phyloP scores from a whole-genome alignment of 2,329 filamentous ascomycete genomes.

The Cadophora sp. region DNA sequence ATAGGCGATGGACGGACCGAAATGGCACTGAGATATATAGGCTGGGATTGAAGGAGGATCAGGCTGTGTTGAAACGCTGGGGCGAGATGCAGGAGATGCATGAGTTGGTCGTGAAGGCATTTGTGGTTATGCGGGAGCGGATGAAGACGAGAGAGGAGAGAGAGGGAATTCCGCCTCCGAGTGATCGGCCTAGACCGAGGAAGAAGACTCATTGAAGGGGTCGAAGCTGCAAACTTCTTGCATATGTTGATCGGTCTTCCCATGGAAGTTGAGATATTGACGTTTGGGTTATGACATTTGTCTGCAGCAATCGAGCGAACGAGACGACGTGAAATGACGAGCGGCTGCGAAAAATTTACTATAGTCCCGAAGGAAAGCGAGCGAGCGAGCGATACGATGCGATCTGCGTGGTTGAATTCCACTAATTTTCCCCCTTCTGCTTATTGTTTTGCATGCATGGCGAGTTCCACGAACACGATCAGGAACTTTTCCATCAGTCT shows the following conservation, averaged over 20 bases:
- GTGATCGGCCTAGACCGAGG: slow-evolving; percentile 16
- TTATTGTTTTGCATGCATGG: background rate
- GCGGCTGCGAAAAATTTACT: background rate
- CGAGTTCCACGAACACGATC: background rate
- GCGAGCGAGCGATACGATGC: slow-evolving; percentile 5
- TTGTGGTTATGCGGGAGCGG: slow-evolving; percentile 55
- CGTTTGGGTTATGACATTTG: slow-evolving; percentile 6
- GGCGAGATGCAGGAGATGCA: slow-evolving; percentile 64
- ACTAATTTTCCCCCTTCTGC: background rate
- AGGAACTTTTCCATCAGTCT: background rate
- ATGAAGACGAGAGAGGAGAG: slow-evolving; percentile 43
- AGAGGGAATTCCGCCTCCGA: background rate
- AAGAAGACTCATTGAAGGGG: slow-evolving; percentile 30
- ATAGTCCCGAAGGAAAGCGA: background rate
- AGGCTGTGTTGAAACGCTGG: slow-evolving; percentile 67
- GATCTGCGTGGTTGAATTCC: background rate
- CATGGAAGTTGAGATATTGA: too few relatives aligned
- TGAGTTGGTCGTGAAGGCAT: slow-evolving; percentile 62
- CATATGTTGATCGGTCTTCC: too few relatives aligned
- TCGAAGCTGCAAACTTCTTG: background rate
- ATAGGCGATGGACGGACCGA: slow-evolving; percentile 50
- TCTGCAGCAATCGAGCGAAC: background rate
- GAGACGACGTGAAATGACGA: background rate
- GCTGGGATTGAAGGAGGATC: slow-evolving; percentile 67
- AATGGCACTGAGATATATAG: slow-evolving; percentile 63